Base-by-base conservation (phyloP, 768 basidiomycete species). In the Kwoniella dendrophila region DNA sequence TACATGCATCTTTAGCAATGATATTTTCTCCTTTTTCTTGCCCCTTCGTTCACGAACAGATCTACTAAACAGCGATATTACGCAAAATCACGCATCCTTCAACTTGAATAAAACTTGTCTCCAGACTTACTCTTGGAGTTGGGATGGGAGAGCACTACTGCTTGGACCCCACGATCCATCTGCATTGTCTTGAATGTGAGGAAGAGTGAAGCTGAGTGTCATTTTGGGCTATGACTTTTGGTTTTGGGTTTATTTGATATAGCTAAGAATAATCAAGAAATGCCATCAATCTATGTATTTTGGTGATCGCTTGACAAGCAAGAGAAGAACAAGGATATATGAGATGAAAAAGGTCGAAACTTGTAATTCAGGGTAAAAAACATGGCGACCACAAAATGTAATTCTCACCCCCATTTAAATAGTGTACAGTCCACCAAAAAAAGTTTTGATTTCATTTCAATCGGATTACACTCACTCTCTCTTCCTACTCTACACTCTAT, bases 121-220 rank as follows among this genome's bases (percentile, higher is more conserved):
- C n/a, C n/a, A n/a, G 36, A 78, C 81, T 57, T 24, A 82, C 81
- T 97, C 96, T 80, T 91, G 92, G 85, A 95, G 97, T 66, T 92
- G 88, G 45, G 88, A 83, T 0, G 95, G 93, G 22, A 94, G 82
- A 78, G 71, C 62, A 47, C 64, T 67, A 32, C 74, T 69, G 57
- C 66, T 68, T 8, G 78, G 66, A 72, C 76, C 80, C 94, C 94
- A 97, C 56, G 90, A 90, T 33, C 90, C 92, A 71, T 94, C 92
- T 38, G 88, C 88, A 80, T 91, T 93, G 78, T 95, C 92, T 80
- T 90, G 85, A 66, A 97, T 92, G 0, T 85, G 84, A 41, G 93
- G 93, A 36, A 97, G 83, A 53, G 86, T 84, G 81, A 97, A 96
- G 56, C 66, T 60, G 50, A 72, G 63, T 10, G 66, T 38, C 71